Evolutionary conservation across 2,329 filamentous ascomycete genomes (phyloP), one percentile per base, ranked within the genome.

Genomic region (Aspergillus sp.): DNA sequence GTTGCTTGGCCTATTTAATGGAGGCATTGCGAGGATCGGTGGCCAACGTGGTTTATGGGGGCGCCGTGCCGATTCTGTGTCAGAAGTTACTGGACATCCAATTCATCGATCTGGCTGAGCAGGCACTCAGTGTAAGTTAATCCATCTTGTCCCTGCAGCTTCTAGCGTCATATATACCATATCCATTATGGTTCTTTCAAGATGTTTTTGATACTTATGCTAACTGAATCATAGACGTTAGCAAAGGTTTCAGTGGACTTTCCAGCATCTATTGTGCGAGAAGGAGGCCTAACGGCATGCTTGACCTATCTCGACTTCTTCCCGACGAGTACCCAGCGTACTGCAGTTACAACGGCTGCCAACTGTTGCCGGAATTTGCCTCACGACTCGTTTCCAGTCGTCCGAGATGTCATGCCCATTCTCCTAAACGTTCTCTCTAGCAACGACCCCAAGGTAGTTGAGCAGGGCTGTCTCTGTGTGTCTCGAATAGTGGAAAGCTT

Each of bases 241-340:
- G 93, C 98, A 72, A 99, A 98, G 77, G 97, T 99, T 50, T 99
- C 95, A 0, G 86, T 93, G 56, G 95, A 99, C 71, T 99, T 96
- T 70, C 95, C 95, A 1, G 88, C 90, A 4, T 92, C 91, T 56
- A 99, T 99, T 66, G 95, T 99, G 45, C 89, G 93, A 51, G 95
- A 98, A 77, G 96, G 95, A 49, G 95, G 95, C 11, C 80, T 99
- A 61, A 96, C 91, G 1, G 95, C 95, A n/a, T 99, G 95, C 70
- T 79, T 99, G 63, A 96, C 91, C 0, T 98, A 95, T 71, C 84
- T 99, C 57, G 95, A 99, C 72, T 99, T 99, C 77, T 99, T 99
- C 69, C 89, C 93, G 15, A 99, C 95, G 0, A 95, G 93, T 74
- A 98, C 95, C 2, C 95, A 99, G 75, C 86, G 95, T 64, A 97